A percentile compares a stretch with the other conserved stretches of the same genome.
Conservation (phyloP, 805 yeast genomes). For the Lachancea kluyveri region DNA sequence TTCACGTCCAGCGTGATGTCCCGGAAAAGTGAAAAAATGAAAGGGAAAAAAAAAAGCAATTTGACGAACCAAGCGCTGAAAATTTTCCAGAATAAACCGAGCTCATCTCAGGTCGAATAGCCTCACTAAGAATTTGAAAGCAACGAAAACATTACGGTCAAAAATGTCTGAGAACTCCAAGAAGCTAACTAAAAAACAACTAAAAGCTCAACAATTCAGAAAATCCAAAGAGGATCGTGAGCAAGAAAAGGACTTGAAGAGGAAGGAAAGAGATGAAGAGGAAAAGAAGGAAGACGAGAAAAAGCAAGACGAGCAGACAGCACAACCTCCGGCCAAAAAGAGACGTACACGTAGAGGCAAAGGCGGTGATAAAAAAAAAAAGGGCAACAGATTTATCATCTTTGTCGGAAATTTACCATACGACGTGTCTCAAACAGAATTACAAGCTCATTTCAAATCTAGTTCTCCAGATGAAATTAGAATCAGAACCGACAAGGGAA, state of each 20-base stretch:
- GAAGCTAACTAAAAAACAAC: constrained; percentile 33
- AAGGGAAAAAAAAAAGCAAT: constrained; percentile 16
- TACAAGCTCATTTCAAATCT: constrained; percentile 66
- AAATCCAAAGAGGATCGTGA: constrained; percentile 28
- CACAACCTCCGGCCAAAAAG: constrained; percentile 42
- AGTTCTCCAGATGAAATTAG: constrained; percentile 71
- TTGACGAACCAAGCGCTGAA: no score
- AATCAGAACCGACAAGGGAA: constrained; percentile 78
- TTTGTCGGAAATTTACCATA: constrained; percentile 91
- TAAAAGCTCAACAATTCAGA: constrained; percentile 30
- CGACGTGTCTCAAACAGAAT: constrained; percentile 53
- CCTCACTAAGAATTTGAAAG: no score
- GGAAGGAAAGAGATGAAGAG: constrained; percentile 15
- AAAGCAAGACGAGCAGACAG: constrained; percentile 16
- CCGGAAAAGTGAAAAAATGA: no score
- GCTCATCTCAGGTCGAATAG: constrained; percentile 6
- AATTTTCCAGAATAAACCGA: not conserved
- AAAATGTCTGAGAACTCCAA: constrained; percentile 22
- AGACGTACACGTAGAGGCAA: constrained; percentile 75
- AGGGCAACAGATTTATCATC: constrained; percentile 65
- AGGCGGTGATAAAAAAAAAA: constrained; percentile 50
- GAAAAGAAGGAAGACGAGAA: constrained; percentile 26
- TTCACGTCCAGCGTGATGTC: no score
- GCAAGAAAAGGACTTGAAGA: constrained; percentile 18
- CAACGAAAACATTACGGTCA: no score